phyloP scores from a whole-genome alignment of 257 asterid genomes.

The Ocimum tenuiflorum region DNA sequence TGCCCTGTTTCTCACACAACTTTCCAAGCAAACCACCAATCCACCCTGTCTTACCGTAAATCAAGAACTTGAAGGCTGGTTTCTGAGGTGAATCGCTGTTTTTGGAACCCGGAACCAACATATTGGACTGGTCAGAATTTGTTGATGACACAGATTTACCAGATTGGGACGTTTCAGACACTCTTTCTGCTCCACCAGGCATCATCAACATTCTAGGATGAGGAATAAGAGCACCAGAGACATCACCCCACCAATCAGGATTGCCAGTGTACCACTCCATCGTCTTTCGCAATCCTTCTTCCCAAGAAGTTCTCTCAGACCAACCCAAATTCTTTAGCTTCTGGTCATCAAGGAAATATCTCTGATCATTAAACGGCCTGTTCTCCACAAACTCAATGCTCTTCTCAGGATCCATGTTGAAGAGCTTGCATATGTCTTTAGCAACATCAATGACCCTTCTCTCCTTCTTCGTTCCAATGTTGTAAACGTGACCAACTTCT shows the following conservation, averaged over 20 bases:
- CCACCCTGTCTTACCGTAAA: slow-evolving; percentile 61
- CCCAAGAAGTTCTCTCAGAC: slow-evolving; percentile 57
- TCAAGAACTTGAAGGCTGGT: slow-evolving; percentile 42
- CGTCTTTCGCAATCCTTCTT: slow-evolving; percentile 52
- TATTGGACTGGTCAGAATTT: slow-evolving; percentile 14
- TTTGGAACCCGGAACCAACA: slow-evolving; percentile 24
- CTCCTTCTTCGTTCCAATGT: slow-evolving; percentile 60
- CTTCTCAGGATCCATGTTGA: slow-evolving; percentile 42
- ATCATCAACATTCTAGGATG: slow-evolving; percentile 66
- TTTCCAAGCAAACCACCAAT: slow-evolving; percentile 58
- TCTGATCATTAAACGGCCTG: slow-evolving; percentile 71
- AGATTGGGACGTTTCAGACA: slow-evolving; percentile 23
- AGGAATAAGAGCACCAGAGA: slow-evolving; percentile 61
- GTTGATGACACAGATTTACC: background rate
- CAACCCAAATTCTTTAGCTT: slow-evolving; percentile 59
- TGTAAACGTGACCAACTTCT: slow-evolving; percentile 64
- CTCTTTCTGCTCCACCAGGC: slow-evolving; percentile 47
- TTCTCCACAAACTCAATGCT: slow-evolving; percentile 60
- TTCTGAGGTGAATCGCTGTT: slow-evolving; percentile 20
- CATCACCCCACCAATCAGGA: slow-evolving; percentile 78
- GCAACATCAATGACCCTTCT: slow-evolving; percentile 60
- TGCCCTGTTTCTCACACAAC: slow-evolving; percentile 49
- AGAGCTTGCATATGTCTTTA: slow-evolving; percentile 46
- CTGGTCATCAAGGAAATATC: slow-evolving; percentile 62
- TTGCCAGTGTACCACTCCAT: slow-evolving; percentile 57